Base-by-base conservation (phyloP, 257 asterid species). In the Cordia subcordata region DNA sequence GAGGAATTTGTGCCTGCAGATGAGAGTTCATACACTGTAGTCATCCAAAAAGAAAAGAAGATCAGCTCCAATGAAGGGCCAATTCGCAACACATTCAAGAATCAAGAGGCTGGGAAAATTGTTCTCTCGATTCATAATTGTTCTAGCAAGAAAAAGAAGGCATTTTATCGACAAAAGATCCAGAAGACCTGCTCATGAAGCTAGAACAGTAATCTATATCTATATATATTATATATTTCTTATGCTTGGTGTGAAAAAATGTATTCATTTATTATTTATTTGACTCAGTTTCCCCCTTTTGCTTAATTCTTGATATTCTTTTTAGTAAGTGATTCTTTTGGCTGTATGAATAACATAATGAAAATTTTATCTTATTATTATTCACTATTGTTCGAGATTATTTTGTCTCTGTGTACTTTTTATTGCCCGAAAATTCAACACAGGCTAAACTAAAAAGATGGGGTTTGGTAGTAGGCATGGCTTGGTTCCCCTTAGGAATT, bases 121-220 rank as follows among this genome's bases (percentile, higher is more conserved):
- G 80, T 82, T 47, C 66, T 87, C 23, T 80, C 81, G 4, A 77
- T 87, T 15, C 68, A 66, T 53, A 87, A 87, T 49, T 35, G 70
- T 54, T 84, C 94, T 8, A 82, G 84, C 67, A 87, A 84, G 88
- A 82, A 84, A 39, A 84, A 82, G 88, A 87, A 72, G 68, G 73
- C 79, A 58, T 84, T 87, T 72, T 79, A 77, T 53, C 74, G 91
- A 22, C 69, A 66, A 80, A 87, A 80, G 81, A 72, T 82, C 65
- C 82, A 80, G 62, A 87, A 82, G 67, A 60, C 84, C 44, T 19
- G 74, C 60, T 68, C 72, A 49, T 84, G 75, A 83, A 47, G 42
- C 47, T 42, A 42, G 47, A 42, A 42, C 10, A 8, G 4, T 1
- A 1, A 6, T 1, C 6, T 6, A 27, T 27, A 27, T 27, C 3